Evolutionary conservation across 441 rosid species (phyloP), one percentile per base, ranked within the genome.

Genomic region (Daphne laureola): DNA sequence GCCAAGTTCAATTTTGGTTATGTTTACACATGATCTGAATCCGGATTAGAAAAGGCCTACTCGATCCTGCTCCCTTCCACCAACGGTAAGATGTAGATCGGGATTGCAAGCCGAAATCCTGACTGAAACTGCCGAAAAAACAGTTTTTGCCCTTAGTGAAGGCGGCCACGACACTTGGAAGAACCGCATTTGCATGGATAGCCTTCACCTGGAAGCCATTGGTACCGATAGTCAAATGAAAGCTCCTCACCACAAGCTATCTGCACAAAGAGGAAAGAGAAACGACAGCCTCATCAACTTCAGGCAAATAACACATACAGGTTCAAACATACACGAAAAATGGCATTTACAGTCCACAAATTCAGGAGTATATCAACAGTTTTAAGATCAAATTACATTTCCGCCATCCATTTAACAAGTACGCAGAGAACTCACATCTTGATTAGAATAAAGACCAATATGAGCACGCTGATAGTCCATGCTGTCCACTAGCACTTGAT

Each of bases 371-470:
- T 23, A 55, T 18, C 46, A 23, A 55, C 51, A 57, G 41, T 43
- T 14, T 21, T 31, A 9, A 31, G 38, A 31, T 31, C 38, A 31
- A 31, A 9, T 31, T 31, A 8, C 12, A 8, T 2, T 31, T 5
- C 11, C 11, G 6, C 11, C 38, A 56, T 45, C 27, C 25, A 44
- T 35, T 17, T 16, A 43, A 41, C 9, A 49, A 14, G 40, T 17
- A 47, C 2, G 44, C 53, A 51, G 60, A 53, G 55, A 13, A 27
- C 88, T 85, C 86, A 94, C 99, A 68, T 90, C 99, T 56, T 61
- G 73, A 73, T 72, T 81, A 43, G 99, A 97, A 51, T 81, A 94
- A n/a, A 94, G 80, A 67, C 99, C 99, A 17, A 94, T 83, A 61
- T 80, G 97, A 66, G 87, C 70, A 17, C 73, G 81, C 49, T 72